Evolutionary conservation across 1,284 basidiomycete species (phyloP), one percentile per base, ranked within the genome.

Genomic region (Sanghuangporus sanghuang): DNA sequence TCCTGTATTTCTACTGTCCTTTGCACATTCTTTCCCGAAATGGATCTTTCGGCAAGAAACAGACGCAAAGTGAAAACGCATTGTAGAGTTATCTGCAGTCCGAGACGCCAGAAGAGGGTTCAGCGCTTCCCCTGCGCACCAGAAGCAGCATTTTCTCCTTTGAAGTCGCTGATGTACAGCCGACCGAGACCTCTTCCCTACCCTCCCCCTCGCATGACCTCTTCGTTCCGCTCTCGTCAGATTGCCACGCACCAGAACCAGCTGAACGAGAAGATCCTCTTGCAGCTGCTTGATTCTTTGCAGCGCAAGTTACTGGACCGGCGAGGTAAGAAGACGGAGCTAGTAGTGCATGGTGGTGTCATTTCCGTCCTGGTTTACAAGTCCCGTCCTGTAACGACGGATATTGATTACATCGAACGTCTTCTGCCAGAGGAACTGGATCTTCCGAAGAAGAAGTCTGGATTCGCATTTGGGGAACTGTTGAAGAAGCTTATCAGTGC

Each of bases 341-440:
- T 64, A 16, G 57, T 64, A 14, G 62, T 64, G 14, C 62, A 64
- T 55, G 62, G 62, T 39, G 62, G 56, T 21, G 39, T 64, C 46
- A 44, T 64, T 27, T 42, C 49, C 11, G 57, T 64, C 23, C 49
- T 64, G 14, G 56, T 40, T 7, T 35, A 35, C 27, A 39, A 44
- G 38, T 59, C n/a, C 35, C 62, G 57, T n/a, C 14, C 32, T 16
- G 48, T 44, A 12, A 64, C 57, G 14, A 54, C 62, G 18, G 57
- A 64, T n/a, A 57, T 64, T 36, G 57, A 64, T 46, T 64, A 64
- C 23, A 64, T 64, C 23, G 62, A 64, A 12, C 56, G 62, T 14
- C 49, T 64, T 6, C 50, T 64, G 9, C 62, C 62, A 5, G 62
- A 64, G 62, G 62, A 63, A 36, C 2, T 63, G n/a, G 44, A 58